Evolutionary conservation across 352 stramenopile genomes (phyloP), one percentile per base, ranked within the genome.

Genomic region (Hyaloperonospora arabidopsidis): DNA sequence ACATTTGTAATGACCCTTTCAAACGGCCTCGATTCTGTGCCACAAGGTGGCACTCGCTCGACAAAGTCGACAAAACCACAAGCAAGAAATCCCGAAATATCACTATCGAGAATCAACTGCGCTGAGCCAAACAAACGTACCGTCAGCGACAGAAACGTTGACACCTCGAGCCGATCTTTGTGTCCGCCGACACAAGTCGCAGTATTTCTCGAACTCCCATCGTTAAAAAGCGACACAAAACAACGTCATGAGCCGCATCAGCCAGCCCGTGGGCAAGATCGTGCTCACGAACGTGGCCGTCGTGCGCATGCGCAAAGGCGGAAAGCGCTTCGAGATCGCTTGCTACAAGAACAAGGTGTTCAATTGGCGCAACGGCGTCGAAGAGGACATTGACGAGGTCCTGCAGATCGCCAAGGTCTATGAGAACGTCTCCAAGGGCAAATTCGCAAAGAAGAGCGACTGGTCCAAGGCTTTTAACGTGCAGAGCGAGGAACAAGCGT

Each of bases 341-440:
- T 98, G 95, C 69, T 99, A 99, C 77, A 93, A 95, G 57, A 99
- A 98, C 84, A 99, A 98, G 72, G 93, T 98, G 25, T 76, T 98
- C 23, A 98, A 99, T 76, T 99, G 96, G 84, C 87, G 97, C 50
- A 97, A 97, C 69, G 93, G 96, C 49, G 86, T 98, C 32, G 96
- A 99, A 74, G 97, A 86, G 44, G 96, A 99, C 77, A 84, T 99
- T 38, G 90, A 94, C 51, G 96, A 99, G 77, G 96, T 99, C 34
- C 79, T 99, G 23, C 96, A 99, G 79, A 98, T 97, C 58, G 86
- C 85, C 38, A 89, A 87, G 41, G 88, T 99, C 39, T 99, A 99
- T 72, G 87, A 96, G 54, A 99, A 99, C 69, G 96, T 98, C 14
- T 97, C 85, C 62, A 98, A 95, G 76, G 97, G 96, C 45, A 86